Conservation (phyloP, 1,284 basidiomycete genomes). For the Tranzscheliella williamsii region DNA sequence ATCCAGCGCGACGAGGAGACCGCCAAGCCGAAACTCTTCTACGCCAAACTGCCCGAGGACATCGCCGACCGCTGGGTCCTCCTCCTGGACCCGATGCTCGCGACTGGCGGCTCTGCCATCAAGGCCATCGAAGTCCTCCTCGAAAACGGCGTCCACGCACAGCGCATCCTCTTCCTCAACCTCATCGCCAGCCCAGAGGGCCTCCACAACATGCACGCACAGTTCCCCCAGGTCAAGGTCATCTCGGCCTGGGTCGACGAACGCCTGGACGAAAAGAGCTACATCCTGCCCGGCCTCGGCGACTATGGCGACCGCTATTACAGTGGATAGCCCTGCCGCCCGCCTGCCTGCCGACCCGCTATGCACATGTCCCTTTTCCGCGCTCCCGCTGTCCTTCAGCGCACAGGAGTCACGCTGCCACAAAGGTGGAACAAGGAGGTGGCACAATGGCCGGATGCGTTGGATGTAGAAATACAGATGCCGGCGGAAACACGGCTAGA, state of each 20-base stretch:
- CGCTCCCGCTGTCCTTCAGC: too few species aligned
- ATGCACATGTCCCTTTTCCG: too few species aligned
- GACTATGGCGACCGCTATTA: conserved; percentile 59
- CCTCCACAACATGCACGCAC: conserved; percentile 76
- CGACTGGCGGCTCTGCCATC: conserved; percentile 95
- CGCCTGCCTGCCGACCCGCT: too few species aligned
- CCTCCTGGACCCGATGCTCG: conserved; percentile 93
- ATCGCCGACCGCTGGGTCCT: conserved; percentile 89
- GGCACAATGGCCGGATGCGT: too few species aligned
- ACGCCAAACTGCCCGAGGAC: conserved; percentile 84
- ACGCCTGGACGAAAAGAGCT: conserved; percentile 77
- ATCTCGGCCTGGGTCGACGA: conserved; percentile 95
- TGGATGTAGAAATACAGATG: too few species aligned
- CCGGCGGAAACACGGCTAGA: too few species aligned
- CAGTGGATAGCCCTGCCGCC: conserved; percentile 32
- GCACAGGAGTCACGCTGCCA: too few species aligned
- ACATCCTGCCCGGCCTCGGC: conserved; percentile 58
- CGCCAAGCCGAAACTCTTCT: conserved; percentile 62
- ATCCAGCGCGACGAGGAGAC: conserved; percentile 57
- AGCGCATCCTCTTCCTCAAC: conserved; percentile 94
- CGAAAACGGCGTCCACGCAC: conserved; percentile 74
- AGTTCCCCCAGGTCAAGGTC: conserved; percentile 80
- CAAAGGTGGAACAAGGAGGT: too few species aligned
- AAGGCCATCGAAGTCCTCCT: conserved; percentile 94
- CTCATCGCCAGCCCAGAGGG: conserved; percentile 92